phyloP scores from a whole-genome alignment of 163 green algal species.

The Volvox carteri region DNA sequence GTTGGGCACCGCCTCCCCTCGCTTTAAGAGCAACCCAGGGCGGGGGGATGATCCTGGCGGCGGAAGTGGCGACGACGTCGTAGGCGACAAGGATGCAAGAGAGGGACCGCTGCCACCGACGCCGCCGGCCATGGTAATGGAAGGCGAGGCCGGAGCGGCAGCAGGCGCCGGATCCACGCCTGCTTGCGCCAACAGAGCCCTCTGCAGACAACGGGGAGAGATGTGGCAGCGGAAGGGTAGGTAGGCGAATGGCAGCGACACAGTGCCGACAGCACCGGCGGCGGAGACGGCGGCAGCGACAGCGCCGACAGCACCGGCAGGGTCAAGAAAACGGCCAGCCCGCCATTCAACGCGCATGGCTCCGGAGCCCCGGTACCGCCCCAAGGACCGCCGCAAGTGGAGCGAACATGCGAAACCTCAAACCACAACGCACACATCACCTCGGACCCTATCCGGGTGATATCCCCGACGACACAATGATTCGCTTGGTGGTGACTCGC shows the following conservation, averaged over 20 bases:
- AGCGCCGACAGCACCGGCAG: no score
- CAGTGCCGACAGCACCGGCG: no score
- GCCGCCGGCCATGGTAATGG: not conserved
- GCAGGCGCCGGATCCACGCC: conserved; percentile 13
- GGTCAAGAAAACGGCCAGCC: no score
- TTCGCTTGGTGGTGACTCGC: no score
- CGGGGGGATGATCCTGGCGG: not conserved
- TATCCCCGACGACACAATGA: no score
- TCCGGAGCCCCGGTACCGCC: no score
- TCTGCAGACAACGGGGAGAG: not conserved
- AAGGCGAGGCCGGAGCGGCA: not conserved
- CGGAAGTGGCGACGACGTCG: not conserved
- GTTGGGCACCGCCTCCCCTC: not conserved
- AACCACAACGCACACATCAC: no score
- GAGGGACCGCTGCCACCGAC: not conserved
- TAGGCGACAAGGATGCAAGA: not conserved
- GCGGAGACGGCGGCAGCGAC: no score
- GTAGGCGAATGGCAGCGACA: not conserved
- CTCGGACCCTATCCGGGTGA: no score
- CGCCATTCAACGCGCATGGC: no score
- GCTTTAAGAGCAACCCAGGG: not conserved
- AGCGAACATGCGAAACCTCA: no score
- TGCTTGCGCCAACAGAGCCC: conserved; percentile 11
- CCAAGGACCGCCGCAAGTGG: no score
- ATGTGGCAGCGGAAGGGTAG: not conserved